These are phyloP conservation scores for Odontarrhena argentea DNA, from an alignment of 345 rosid species.

Conservation along the genomic window DNA sequence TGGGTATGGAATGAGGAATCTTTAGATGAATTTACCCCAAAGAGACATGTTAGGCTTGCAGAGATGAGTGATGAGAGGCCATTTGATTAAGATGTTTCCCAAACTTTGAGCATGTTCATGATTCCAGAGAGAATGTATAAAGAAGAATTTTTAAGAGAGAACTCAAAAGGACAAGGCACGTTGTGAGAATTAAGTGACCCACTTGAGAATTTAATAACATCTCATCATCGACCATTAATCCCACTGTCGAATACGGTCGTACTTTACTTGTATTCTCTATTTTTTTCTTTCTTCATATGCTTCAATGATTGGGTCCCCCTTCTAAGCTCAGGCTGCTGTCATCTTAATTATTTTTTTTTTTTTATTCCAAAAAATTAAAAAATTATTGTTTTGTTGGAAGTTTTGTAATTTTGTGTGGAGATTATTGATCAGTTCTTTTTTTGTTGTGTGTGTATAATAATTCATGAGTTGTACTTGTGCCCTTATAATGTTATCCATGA, in stretches of 20 bases:
- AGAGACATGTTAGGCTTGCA: constrained; percentile 35
- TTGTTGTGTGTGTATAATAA: constrained; percentile 4
- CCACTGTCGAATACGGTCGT: constrained; percentile 45
- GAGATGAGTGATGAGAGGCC: constrained; percentile 31
- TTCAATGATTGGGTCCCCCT: constrained; percentile 44
- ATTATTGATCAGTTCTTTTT: constrained; percentile 33
- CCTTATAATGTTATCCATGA: constrained; percentile 29
- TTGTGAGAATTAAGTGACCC: constrained; percentile 40
- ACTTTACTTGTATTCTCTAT: constrained; percentile 38
- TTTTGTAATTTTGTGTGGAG: constrained; percentile 40
- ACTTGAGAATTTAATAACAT: constrained; percentile 41
- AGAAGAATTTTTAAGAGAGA: constrained; percentile 8
- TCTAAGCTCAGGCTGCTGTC: constrained; percentile 42
- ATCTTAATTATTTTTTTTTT: constrained; percentile 28
- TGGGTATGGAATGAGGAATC: constrained; percentile 26
- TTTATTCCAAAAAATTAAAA: constrained; percentile 16
- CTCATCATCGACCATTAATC: constrained; percentile 40
- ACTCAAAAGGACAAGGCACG: constrained; percentile 42
- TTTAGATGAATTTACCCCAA: constrained; percentile 24
- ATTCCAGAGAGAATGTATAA: not conserved
- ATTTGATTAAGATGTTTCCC: constrained; percentile 39
- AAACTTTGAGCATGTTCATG: constrained; percentile 33
- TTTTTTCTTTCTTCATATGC: constrained; percentile 4
- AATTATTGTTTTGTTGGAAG: constrained; percentile 29
- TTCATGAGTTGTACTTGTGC: constrained; percentile 43